phyloP scores from a whole-genome alignment of 768 basidiomycete species.

The Dentipellis sp. region DNA sequence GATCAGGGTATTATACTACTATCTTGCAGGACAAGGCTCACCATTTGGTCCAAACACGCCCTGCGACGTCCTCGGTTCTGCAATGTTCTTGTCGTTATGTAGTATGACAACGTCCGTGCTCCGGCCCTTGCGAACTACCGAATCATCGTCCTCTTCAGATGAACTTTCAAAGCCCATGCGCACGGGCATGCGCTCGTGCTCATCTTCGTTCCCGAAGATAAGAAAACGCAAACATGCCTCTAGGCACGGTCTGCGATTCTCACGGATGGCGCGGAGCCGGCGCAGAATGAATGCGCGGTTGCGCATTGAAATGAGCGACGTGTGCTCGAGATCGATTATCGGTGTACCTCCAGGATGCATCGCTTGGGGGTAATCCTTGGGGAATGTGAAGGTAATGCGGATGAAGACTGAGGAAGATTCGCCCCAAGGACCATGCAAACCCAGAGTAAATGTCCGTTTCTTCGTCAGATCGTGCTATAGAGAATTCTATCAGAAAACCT shows the following conservation, averaged over 20 bases:
- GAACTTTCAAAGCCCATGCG: conserved; percentile 52
- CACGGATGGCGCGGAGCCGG: conserved; percentile 62
- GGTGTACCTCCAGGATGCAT: conserved; percentile 57
- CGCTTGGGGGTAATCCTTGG: conserved; percentile 66
- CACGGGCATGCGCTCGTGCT: conserved; percentile 29
- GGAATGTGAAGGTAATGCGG: conserved; percentile 84
- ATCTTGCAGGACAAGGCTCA: conserved; percentile 20
- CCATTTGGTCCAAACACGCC: conserved; percentile 87
- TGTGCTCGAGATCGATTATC: conserved; percentile 74
- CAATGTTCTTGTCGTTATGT: conserved; percentile 65
- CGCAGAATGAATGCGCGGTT: conserved; percentile 73
- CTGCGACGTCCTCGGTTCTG: conserved; percentile 80
- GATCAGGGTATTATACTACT: neutral
- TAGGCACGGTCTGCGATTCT: conserved; percentile 71
- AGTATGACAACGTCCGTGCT: conserved; percentile 46
- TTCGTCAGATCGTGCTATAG: conserved; percentile 57
- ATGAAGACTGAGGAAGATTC: conserved; percentile 76
- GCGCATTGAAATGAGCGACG: conserved; percentile 68
- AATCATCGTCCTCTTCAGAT: conserved; percentile 50
- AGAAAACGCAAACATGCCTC: conserved; percentile 80
- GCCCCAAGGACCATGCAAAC: conserved; percentile 89
- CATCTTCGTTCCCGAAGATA: conserved; percentile 58
- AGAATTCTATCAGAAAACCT: neutral
- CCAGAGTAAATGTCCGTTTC: conserved; percentile 74
- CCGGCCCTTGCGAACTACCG: conserved; percentile 27